A percentile compares a stretch with the other conserved stretches of the same genome.
Conservation (phyloP, 2,329 filamentous ascomycete species). For the Fusarium vanettenii region DNA sequence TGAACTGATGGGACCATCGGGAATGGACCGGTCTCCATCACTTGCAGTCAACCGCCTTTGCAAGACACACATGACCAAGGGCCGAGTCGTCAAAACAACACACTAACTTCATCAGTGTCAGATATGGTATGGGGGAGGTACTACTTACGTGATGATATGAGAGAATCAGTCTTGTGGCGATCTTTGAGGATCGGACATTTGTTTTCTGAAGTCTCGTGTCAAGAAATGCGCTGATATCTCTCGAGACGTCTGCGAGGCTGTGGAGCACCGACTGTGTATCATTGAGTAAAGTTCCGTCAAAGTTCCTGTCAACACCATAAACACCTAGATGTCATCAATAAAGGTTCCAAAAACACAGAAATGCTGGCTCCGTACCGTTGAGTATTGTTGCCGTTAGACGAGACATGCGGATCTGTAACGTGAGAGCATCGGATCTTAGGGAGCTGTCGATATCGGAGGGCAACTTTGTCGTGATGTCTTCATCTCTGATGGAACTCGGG, state of each 20-base stretch:
- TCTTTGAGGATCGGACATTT: neutral
- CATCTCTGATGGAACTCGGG: conserved; percentile 9
- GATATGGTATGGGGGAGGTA: neutral
- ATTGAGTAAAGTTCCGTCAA: conserved; percentile 5
- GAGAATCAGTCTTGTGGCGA: neutral
- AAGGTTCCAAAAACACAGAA: too few relatives aligned
- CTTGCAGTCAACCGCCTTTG: neutral
- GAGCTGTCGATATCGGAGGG: neutral
- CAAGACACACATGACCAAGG: neutral
- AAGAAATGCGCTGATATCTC: neutral
- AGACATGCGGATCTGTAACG: neutral
- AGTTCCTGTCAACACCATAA: conserved; percentile 8
- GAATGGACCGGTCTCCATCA: neutral
- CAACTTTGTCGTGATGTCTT: conserved; percentile 16
- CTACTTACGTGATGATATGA: neutral
- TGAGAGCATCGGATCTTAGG: neutral
- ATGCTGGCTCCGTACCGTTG: neutral
- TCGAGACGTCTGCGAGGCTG: neutral
- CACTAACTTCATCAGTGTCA: neutral
- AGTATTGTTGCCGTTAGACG: neutral
- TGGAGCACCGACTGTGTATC: conserved; percentile 5
- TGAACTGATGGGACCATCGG: neutral
- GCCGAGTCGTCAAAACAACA: neutral
- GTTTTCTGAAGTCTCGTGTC: neutral
- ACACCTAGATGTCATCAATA: neutral